Percentiles rank a stretch among this genome's conserved stretches.
These are phyloP conservation scores for Arthrobotrys megalospora DNA, from an alignment of 2,329 filamentous ascomycete genomes.

Conservation along the genomic window DNA sequence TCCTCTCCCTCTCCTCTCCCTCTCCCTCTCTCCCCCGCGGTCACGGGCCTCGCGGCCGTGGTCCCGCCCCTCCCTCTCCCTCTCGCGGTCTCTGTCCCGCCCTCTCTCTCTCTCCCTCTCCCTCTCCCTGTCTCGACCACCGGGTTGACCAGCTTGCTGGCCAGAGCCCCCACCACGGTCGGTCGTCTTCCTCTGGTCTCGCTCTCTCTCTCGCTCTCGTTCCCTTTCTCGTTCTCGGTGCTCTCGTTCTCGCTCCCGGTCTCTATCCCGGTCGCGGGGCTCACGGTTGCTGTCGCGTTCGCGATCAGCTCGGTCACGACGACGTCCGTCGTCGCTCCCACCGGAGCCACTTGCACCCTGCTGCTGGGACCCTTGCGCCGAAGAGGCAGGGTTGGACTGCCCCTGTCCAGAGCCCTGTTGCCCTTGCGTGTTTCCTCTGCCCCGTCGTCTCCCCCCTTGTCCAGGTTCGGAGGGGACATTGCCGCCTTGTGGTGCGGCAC, in stretches of 20 bases:
- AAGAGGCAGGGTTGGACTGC: slow-evolving; percentile 22
- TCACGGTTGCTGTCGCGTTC: slow-evolving; percentile 46
- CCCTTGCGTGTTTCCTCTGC: slow-evolving; percentile 58
- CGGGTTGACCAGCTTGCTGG: slow-evolving; percentile 9
- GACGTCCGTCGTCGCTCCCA: slow-evolving; percentile 60
- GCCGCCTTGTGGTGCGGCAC: slow-evolving; percentile 60
- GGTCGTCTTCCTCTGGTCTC: slow-evolving; percentile 20
- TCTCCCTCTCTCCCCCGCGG: slow-evolving; percentile 19
- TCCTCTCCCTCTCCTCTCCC: slow-evolving; percentile 7
- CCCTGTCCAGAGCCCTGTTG: slow-evolving; percentile 34
- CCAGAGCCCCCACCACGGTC: slow-evolving; percentile 26
- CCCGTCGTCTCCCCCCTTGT: slow-evolving; percentile 58
- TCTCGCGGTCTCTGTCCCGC: slow-evolving; percentile 33
- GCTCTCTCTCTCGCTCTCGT: slow-evolving; percentile 37
- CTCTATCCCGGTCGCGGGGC: slow-evolving; percentile 60
- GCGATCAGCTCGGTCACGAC: slow-evolving; percentile 57
- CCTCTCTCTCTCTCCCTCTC: neutral
- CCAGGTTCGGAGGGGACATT: slow-evolving; percentile 54
- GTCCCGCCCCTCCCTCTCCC: slow-evolving; percentile 33
- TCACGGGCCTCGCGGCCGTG: slow-evolving; percentile 27
- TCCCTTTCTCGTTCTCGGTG: slow-evolving; percentile 54
- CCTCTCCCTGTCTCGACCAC: neutral
- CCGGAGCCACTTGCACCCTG: slow-evolving; percentile 48
- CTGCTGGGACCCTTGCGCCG: slow-evolving; percentile 23
- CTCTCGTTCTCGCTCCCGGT: slow-evolving; percentile 62